A percentile compares a stretch with the other conserved stretches of the same genome.
Conservation (phyloP, 2,329 filamentous ascomycete species). For the Capronia americana region DNA sequence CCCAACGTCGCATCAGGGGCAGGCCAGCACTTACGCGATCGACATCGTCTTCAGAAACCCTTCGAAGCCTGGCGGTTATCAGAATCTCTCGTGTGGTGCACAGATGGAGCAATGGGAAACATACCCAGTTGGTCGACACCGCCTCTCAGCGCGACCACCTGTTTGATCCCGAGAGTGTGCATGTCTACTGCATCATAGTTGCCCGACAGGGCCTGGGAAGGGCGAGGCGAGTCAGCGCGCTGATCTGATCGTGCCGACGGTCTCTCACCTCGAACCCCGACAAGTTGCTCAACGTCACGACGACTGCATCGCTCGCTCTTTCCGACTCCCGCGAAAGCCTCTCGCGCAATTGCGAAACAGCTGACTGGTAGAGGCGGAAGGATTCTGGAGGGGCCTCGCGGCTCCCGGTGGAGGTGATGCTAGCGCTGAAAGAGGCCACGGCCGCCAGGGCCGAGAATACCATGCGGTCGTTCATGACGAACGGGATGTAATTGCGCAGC, state of each 20-base stretch:
- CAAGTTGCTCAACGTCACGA: constrained; percentile 25
- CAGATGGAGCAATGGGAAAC: not conserved
- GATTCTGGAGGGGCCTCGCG: constrained; percentile 23
- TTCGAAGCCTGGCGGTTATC: constrained; percentile 25
- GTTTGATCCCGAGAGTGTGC: constrained; percentile 29
- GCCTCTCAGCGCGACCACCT: constrained; percentile 23
- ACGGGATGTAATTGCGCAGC: constrained; percentile 28
- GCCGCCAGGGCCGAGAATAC: constrained; percentile 24
- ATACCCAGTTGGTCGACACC: constrained; percentile 24
- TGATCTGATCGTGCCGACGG: not conserved
- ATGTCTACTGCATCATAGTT: constrained; percentile 30
- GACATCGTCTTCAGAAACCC: constrained; percentile 26
- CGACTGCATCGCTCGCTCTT: constrained; percentile 24
- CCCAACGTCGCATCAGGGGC: constrained; percentile 15
- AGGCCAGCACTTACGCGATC: constrained; percentile 22
- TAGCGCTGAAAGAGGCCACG: constrained; percentile 22
- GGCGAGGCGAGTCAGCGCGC: not conserved
- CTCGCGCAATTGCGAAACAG: constrained; percentile 25
- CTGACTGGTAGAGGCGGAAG: constrained; percentile 23
- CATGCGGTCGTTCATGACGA: constrained; percentile 29
- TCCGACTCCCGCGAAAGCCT: constrained; percentile 22
- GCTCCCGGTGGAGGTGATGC: constrained; percentile 25
- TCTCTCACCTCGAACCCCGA: constrained; percentile 26
- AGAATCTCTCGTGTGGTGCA: not conserved
- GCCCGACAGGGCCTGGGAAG: constrained; percentile 22